Evolutionary conservation across 2,329 filamentous ascomycete species (phyloP).

Genomic region (Sporothrix phasma): DNA sequence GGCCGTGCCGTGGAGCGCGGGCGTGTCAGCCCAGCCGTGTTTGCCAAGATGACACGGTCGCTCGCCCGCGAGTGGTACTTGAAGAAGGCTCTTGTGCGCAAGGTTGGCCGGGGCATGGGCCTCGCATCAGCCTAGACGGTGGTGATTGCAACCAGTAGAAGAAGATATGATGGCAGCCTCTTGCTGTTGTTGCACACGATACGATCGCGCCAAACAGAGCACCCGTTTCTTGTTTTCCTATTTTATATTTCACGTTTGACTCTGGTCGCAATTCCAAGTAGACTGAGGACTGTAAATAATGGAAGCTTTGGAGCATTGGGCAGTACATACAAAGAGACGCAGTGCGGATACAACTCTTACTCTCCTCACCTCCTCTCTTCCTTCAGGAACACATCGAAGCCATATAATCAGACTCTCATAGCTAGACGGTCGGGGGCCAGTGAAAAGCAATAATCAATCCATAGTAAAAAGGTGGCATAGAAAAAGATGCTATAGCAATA

Average conservation of each 20-base stretch:
- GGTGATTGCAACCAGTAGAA: not conserved
- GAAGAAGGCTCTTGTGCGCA: conserved; percentile 70
- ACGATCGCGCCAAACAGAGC: not conserved
- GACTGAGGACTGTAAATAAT: not conserved
- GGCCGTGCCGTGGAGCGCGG: conserved; percentile 65
- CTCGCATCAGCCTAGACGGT: conserved; percentile 29
- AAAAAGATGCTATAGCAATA: not conserved
- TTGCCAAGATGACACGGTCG: conserved; percentile 66
- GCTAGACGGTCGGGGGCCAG: not conserved
- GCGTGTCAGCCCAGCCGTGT: conserved; percentile 59
- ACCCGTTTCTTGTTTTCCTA: not conserved
- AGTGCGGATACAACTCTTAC: not conserved
- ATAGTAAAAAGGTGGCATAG: not conserved
- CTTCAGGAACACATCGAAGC: not conserved
- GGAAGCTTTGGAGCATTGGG: not conserved
- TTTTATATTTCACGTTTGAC: not conserved
- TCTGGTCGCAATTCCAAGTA: not conserved
- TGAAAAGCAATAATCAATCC: not conserved
- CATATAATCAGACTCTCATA: not conserved
- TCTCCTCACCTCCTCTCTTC: not conserved
- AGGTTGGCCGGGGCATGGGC: conserved; percentile 70
- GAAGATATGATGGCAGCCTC: not conserved
- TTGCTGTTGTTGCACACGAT: not conserved
- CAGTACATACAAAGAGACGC: not conserved
- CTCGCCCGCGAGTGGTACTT: conserved; percentile 72